Base-by-base conservation (phyloP, 2,329 filamentous ascomycete genomes). In the Ceratocystis papillata region DNA sequence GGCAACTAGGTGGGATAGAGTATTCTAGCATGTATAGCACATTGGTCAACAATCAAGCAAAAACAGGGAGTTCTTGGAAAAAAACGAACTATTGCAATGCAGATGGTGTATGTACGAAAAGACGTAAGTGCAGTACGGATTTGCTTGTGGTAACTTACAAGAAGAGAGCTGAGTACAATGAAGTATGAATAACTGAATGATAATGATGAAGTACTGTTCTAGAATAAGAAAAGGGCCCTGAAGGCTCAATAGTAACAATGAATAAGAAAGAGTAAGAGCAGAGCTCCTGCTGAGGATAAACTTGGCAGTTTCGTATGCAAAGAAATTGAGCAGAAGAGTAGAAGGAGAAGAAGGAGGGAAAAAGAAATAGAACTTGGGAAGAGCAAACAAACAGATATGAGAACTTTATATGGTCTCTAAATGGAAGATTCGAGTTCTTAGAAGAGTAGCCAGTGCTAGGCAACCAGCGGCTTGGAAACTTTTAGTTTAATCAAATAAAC, bases 281-380 rank as follows among this genome's bases (percentile, higher is more conserved):
- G 20, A 61, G 64, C 57, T 30, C 48, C 25, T 25, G 41, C 64
- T 30, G 28, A n/a, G 12, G 22, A 44, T 67, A 59, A 60, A 57
- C 63, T 61, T 66, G 33, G 33, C 7, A 53, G 48, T 53, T 53
- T 25, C 48, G 46, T 50, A 50, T n/a, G 46, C 5, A 17, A 25
- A 50, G 46, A n/a, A 50, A n/a, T 50, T 25, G 20, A 25, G 33
- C 69, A 65, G 68, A 67, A 66, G 57, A 63, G 59, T 65, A 62
- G 46, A 53, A 62, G 59, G 67, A 64, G 28, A 50, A 65, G 59
- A 60, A 50, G 28, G 57, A 63, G 55, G 12, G 28, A 41, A 57
- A 63, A 1, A 65, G 61, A 30, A 61, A 45, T 8, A 55, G 55
- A 48, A 61, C 53, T 59, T 33, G 53, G 53, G 37, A 66, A 59